Conservation (phyloP, 768 basidiomycete genomes). For the Lentinula aciculospora region DNA sequence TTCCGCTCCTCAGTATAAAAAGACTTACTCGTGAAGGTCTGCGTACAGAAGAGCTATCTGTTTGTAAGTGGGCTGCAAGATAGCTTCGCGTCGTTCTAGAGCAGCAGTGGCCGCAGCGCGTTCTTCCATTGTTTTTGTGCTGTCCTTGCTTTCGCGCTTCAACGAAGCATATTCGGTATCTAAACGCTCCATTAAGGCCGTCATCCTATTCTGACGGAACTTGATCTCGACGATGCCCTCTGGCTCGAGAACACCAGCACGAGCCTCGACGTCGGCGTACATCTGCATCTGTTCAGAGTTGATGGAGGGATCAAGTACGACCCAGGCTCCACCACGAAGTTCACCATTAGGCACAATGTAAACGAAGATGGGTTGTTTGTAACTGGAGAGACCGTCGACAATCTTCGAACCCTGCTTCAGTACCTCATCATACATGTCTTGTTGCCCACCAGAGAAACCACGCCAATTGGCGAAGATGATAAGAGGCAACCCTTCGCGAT, state of each 20-base stretch:
- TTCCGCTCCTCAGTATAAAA: slow-evolving; percentile 6
- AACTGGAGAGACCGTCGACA: slow-evolving; percentile 94
- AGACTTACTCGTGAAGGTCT: slow-evolving; percentile 88
- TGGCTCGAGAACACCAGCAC: slow-evolving; percentile 94
- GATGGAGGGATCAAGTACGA: slow-evolving; percentile 97
- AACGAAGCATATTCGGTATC: slow-evolving; percentile 77
- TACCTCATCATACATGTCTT: slow-evolving; percentile 98
- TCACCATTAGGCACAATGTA: slow-evolving; percentile 99
- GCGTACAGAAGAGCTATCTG: slow-evolving; percentile 92
- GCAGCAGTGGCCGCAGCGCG: slow-evolving; percentile 63
- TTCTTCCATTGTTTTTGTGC: slow-evolving; percentile 67
- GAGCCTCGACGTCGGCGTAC: slow-evolving; percentile 95
- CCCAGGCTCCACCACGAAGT: slow-evolving; percentile 98
- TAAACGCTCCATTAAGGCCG: slow-evolving; percentile 88
- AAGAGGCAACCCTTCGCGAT: slow-evolving; percentile 92
- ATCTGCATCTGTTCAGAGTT: slow-evolving; percentile 98
- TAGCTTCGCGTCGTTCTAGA: slow-evolving; percentile 69
- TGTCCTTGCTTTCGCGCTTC: slow-evolving; percentile 77
- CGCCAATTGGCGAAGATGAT: slow-evolving; percentile 99
- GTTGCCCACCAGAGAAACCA: slow-evolving; percentile 99
- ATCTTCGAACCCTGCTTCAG: slow-evolving; percentile 98
- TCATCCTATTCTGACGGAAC: slow-evolving; percentile 92
- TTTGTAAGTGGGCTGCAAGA: slow-evolving; percentile 86
- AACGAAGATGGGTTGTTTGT: slow-evolving; percentile 97
- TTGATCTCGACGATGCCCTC: slow-evolving; percentile 98